These are phyloP conservation scores for Sordaria brevicollis DNA, from an alignment of 495 filamentous ascomycete genomes.

Conservation along the genomic window DNA sequence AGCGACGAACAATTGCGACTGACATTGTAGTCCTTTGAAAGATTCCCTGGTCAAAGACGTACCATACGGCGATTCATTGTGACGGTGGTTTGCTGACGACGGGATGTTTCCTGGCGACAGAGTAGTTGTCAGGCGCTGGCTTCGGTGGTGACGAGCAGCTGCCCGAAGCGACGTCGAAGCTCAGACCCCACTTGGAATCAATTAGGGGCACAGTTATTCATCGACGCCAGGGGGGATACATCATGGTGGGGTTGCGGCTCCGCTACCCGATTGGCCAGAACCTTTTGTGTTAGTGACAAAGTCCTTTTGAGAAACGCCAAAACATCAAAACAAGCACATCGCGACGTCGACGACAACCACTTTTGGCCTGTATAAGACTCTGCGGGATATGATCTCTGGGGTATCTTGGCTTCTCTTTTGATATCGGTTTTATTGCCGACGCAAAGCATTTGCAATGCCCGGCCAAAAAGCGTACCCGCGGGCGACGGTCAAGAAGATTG, in stretches of 20 bases:
- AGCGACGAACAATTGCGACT: neutral
- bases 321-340: neutral
- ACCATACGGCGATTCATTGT: conserved; percentile 34
- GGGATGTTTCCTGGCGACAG: neutral
- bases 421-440: neutral
- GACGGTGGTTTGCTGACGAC: neutral
- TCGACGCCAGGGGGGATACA: neutral
- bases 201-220: conserved; percentile 3
- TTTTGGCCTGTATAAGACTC: neutral
- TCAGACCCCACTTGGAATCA: neutral
- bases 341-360: neutral
- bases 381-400: neutral
- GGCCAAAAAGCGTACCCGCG: conserved; percentile 74
- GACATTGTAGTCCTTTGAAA: neutral
- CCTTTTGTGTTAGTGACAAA: neutral
- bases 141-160: neutral
- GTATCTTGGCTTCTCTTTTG: neutral
- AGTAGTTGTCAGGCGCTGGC: neutral
- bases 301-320: neutral
- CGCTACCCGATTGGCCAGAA: conserved; percentile 10
- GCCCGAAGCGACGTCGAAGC: neutral
- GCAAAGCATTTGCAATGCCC: conserved; percentile 27
- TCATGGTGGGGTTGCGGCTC: conserved; percentile 4
- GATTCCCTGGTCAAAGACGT: neutral
- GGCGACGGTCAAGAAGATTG: conserved; percentile 71